Conservation (phyloP, 1,284 basidiomycete genomes). For the Trametes versicolor region DNA sequence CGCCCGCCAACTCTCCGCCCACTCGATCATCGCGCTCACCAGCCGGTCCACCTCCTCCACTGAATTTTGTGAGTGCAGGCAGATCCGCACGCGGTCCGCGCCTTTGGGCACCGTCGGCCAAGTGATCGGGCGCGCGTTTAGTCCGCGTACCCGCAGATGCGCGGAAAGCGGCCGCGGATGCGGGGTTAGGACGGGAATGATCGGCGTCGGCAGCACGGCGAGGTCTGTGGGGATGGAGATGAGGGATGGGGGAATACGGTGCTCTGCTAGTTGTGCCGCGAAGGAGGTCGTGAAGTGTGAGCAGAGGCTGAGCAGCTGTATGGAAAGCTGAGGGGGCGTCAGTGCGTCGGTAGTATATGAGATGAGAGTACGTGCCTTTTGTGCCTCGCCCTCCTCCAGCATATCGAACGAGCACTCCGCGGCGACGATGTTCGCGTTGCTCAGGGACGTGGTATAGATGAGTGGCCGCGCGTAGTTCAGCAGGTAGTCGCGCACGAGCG, state of each 20-base stretch:
- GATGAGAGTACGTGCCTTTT: slow-evolving; percentile 51
- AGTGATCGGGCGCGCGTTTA: slow-evolving; percentile 83
- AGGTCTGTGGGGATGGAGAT: slow-evolving; percentile 55
- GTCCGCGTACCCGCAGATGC: slow-evolving; percentile 65
- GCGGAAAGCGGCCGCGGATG: slow-evolving; percentile 77
- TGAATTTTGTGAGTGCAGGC: slow-evolving; percentile 83
- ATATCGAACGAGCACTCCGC: slow-evolving; percentile 83
- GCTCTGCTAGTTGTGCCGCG: slow-evolving; percentile 43
- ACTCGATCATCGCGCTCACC: slow-evolving; percentile 47
- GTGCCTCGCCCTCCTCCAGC: slow-evolving; percentile 73
- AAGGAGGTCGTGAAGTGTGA: slow-evolving; percentile 51
- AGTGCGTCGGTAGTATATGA: slow-evolving; percentile 37
- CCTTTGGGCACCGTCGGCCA: slow-evolving; percentile 89
- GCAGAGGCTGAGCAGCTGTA: slow-evolving; percentile 51
- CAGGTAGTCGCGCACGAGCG: slow-evolving; percentile 83
- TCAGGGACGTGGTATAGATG: slow-evolving; percentile 89
- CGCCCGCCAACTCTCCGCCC: slow-evolving; percentile 41
- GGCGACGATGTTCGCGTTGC: slow-evolving; percentile 79
- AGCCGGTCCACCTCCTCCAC: slow-evolving; percentile 68
- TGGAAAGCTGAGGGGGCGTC: slow-evolving; percentile 50
- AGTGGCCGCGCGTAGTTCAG: slow-evolving; percentile 94
- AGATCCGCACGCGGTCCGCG: slow-evolving; percentile 84
- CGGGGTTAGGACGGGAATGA: slow-evolving; percentile 86
- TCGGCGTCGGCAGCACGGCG: slow-evolving; percentile 62
- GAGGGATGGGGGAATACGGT: slow-evolving; percentile 51